Evolutionary conservation across 2,329 filamentous ascomycete species (phyloP).

Genomic region (Sporothrix brasiliensis): DNA sequence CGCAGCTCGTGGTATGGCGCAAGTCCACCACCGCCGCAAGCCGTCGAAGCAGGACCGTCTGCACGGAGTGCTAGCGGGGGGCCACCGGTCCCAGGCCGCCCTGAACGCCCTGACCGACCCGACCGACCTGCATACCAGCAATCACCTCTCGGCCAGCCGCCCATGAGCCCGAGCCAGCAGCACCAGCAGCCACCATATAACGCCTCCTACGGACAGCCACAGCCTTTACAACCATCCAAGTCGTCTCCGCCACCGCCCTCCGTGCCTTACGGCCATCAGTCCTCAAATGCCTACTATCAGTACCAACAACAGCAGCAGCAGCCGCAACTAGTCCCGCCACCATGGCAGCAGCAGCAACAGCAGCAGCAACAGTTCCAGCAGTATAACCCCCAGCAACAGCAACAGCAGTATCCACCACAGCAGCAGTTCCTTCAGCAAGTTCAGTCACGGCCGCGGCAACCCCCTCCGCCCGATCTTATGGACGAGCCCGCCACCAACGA

Average conservation of each 20-base stretch:
- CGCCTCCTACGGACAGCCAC: conserved; percentile 32
- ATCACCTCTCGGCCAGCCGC: conserved; percentile 36
- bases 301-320: conserved; percentile 39
- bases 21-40: conserved; percentile 28
- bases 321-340: conserved; percentile 34
- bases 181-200: conserved; percentile 34
- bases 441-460: conserved; percentile 46
- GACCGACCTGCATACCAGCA: conserved; percentile 35
- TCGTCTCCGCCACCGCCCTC: conserved; percentile 34
- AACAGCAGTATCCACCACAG: conserved; percentile 31
- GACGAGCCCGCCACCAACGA: conserved; percentile 51
- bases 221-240: conserved; percentile 31
- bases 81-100: conserved; percentile 33
- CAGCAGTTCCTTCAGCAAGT: conserved; percentile 38
- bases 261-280: conserved; percentile 25
- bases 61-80: not conserved
- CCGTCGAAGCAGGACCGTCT: conserved; percentile 28
- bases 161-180: conserved; percentile 38
- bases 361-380: conserved; percentile 37
- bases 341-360: conserved; percentile 37
- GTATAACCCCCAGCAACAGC: conserved; percentile 37
- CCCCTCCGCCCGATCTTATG: conserved; percentile 58
- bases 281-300: conserved; percentile 37
- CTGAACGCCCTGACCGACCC: not conserved
- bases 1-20: conserved; percentile 32